These are phyloP conservation scores for Thymus quinquecostatus DNA, from an alignment of 257 asterid genomes.

Conservation along the genomic window DNA sequence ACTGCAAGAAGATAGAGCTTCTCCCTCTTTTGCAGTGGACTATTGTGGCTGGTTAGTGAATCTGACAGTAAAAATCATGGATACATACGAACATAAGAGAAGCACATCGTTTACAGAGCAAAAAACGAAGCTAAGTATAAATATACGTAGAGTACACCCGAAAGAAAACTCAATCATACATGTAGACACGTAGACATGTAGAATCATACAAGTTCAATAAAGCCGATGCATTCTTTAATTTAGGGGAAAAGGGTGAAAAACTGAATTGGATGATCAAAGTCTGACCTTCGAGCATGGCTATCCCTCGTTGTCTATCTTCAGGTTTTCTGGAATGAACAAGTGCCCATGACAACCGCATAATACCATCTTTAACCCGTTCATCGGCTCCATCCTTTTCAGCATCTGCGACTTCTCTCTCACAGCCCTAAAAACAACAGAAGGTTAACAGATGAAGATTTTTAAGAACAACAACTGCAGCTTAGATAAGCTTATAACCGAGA, in stretches of 20 bases:
- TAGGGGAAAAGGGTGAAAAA: background rate
- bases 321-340: constrained; percentile 71
- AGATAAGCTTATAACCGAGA: background rate
- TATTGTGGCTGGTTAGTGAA: constrained; percentile 50
- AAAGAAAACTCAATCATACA: too few species aligned
- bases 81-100: background rate
- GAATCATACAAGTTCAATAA: background rate
- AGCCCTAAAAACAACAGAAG: constrained; percentile 45
- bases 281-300: constrained; percentile 80
- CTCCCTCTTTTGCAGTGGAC: constrained; percentile 67
- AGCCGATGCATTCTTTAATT: background rate
- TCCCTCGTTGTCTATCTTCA: constrained; percentile 75
- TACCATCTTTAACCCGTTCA: constrained; percentile 54
- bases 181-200: too few species aligned
- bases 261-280: background rate
- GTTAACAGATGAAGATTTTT: background rate
- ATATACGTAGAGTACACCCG: too few species aligned
- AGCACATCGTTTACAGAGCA: background rate
- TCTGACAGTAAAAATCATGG: constrained; percentile 40
- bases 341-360: constrained; percentile 87
- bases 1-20: constrained; percentile 68
- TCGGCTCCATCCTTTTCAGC: constrained; percentile 48
- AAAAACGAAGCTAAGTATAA: background rate
- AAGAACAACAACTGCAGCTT: background rate
- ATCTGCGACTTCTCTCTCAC: constrained; percentile 73